Conservation (phyloP, 352 stramenopile genomes). For the Phytophthora nicotianae region DNA sequence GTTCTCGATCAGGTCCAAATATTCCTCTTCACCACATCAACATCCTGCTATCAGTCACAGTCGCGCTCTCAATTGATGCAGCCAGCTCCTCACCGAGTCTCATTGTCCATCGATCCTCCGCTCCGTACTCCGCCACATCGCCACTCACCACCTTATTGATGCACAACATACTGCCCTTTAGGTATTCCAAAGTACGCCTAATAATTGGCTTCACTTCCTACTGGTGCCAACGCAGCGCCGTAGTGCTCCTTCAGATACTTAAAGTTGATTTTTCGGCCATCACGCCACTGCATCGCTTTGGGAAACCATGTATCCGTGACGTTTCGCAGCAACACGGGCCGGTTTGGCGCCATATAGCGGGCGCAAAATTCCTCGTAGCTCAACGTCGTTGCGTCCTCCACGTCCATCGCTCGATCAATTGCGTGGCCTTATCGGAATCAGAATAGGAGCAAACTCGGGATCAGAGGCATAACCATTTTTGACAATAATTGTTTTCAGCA, state of each 20-base stretch:
- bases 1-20: conserved; percentile 61
- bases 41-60: conserved; percentile 2
- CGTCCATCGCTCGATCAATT: conserved; percentile 62
- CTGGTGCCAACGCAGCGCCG: conserved; percentile 58
- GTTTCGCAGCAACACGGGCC: conserved; percentile 72
- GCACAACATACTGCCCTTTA: neutral
- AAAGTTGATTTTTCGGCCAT: conserved; percentile 44
- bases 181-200: neutral
- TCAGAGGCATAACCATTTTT: no score
- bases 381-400: conserved; percentile 56
- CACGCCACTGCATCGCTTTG: conserved; percentile 33
- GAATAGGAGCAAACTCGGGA: conserved; percentile 7
- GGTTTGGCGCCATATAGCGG: conserved; percentile 73
- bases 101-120: conserved; percentile 63
- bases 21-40: conserved; percentile 47
- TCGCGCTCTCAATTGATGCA: neutral
- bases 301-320: conserved; percentile 42
- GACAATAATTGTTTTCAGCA: no score
- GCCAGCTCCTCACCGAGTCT: conserved; percentile 46
- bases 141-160: conserved; percentile 62
- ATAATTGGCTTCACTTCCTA: conserved; percentile 20
- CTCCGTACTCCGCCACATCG: conserved; percentile 61
- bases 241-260: conserved; percentile 48
- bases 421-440: no score
- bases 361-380: conserved; percentile 76